Conservation (phyloP, 495 filamentous ascomycete genomes). For the Aspergillus taichungensis region DNA sequence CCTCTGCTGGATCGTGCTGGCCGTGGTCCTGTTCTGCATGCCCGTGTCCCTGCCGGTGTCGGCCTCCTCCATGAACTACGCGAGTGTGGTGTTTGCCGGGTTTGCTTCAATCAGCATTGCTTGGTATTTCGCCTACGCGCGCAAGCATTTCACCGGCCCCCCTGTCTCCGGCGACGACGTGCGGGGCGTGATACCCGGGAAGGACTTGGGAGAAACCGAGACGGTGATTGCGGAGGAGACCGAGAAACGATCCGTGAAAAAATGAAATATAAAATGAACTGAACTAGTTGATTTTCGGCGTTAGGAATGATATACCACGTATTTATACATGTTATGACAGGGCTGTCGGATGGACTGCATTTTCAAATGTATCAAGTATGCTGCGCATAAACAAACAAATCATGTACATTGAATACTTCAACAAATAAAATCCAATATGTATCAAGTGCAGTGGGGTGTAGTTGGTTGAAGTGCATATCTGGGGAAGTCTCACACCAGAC, state of each 20-base stretch:
- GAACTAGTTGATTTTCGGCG: too few species aligned
- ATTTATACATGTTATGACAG: too few species aligned
- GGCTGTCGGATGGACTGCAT: too few species aligned
- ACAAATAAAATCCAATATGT: too few species aligned
- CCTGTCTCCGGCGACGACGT: constrained; percentile 40
- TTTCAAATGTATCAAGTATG: too few species aligned
- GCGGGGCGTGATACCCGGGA: constrained; percentile 28
- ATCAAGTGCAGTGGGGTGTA: too few species aligned
- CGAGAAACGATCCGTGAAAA: constrained; percentile 3
- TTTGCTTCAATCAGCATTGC: constrained; percentile 46
- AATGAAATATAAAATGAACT: constrained; percentile 10
- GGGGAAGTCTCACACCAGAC: too few species aligned
- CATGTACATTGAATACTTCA: too few species aligned
- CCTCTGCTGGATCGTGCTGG: constrained; percentile 42
- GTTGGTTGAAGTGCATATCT: too few species aligned
- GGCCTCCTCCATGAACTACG: constrained; percentile 48
- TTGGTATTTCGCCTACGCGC: constrained; percentile 65
- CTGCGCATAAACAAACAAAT: too few species aligned
- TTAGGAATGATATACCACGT: too few species aligned
- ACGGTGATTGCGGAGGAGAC: constrained; percentile 14
- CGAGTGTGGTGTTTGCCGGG: constrained; percentile 54
- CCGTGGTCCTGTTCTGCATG: constrained; percentile 49
- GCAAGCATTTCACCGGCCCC: constrained; percentile 61
- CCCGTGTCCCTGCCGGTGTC: constrained; percentile 42
- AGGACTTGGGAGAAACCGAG: constrained; percentile 17